Evolutionary conservation across 2,329 filamentous ascomycete genomes (phyloP).

Genomic region (Fusarium tupiense): DNA sequence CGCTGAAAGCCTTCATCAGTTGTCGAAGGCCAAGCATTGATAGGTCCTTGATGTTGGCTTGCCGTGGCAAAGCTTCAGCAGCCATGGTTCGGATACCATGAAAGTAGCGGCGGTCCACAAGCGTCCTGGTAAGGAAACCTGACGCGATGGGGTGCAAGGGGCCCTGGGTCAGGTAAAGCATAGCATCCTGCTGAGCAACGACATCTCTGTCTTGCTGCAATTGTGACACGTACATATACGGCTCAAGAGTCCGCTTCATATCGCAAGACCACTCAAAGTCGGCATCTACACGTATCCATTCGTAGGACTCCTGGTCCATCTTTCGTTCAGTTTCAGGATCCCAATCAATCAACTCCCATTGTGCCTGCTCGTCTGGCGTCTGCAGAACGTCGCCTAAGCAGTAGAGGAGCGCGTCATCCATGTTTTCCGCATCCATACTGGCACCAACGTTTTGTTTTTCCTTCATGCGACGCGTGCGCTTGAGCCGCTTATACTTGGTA

Average conservation of each 20-base stretch:
- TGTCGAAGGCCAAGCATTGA: slow-evolving; percentile 85
- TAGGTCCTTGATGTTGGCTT: slow-evolving; percentile 72
- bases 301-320: slow-evolving; percentile 97
- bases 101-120: slow-evolving; percentile 93
- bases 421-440: slow-evolving; percentile 69
- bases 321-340: slow-evolving; percentile 84
- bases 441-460: slow-evolving; percentile 70
- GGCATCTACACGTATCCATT: slow-evolving; percentile 98
- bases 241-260: slow-evolving; percentile 82
- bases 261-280: slow-evolving; percentile 98
- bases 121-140: slow-evolving; percentile 86
- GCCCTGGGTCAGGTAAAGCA: slow-evolving; percentile 75
- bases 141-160: slow-evolving; percentile 84
- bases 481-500: slow-evolving; percentile 97
- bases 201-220: slow-evolving; percentile 97
- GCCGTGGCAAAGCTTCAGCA: slow-evolving; percentile 78
- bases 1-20: slow-evolving; percentile 84
- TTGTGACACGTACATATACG: slow-evolving; percentile 98
- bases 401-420: slow-evolving; percentile 87
- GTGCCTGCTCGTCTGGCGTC: slow-evolving; percentile 78
- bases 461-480: slow-evolving; percentile 84
- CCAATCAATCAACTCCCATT: slow-evolving; percentile 92
- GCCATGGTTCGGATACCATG: slow-evolving; percentile 91
- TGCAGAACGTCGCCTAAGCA: slow-evolving; percentile 92
- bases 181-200: slow-evolving; percentile 82